Conservation (phyloP, 2,329 filamentous ascomycete species). For the Fusarium begoniae region DNA sequence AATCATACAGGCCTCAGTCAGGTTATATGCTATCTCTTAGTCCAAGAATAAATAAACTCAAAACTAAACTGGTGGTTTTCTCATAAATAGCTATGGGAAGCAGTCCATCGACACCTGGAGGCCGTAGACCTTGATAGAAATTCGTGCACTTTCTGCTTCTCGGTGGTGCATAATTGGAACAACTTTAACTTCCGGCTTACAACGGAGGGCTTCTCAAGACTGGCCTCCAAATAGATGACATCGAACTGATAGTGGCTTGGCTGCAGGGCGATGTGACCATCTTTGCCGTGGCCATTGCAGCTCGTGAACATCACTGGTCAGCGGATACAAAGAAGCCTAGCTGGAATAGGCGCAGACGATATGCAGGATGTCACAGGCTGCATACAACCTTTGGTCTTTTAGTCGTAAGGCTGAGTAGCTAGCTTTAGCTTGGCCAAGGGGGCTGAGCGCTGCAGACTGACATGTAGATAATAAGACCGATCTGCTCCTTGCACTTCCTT, state of each 20-base stretch:
- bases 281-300: too few species aligned
- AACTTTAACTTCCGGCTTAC: accelerated
- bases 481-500: too few species aligned
- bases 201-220: neutral
- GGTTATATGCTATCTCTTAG: accelerated
- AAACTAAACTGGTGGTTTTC: accelerated
- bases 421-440: too few species aligned
- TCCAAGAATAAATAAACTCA: neutral
- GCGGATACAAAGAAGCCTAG: too few species aligned
- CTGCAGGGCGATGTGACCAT: neutral
- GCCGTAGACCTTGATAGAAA: neutral
- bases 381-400: accelerated
- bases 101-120: neutral
- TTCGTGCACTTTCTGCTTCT: neutral
- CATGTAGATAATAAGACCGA: neutral
- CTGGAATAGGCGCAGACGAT: too few species aligned
- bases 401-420: neutral
- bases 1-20: neutral
- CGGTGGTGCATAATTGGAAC: accelerated
- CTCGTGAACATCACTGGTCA: too few species aligned
- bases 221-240: neutral
- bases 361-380: neutral
- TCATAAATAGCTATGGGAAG: accelerated
- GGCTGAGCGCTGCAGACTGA: neutral
- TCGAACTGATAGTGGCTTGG: neutral